Evolutionary conservation across 768 basidiomycete genomes (phyloP).

Genomic region (Mycena leptocephala): DNA sequence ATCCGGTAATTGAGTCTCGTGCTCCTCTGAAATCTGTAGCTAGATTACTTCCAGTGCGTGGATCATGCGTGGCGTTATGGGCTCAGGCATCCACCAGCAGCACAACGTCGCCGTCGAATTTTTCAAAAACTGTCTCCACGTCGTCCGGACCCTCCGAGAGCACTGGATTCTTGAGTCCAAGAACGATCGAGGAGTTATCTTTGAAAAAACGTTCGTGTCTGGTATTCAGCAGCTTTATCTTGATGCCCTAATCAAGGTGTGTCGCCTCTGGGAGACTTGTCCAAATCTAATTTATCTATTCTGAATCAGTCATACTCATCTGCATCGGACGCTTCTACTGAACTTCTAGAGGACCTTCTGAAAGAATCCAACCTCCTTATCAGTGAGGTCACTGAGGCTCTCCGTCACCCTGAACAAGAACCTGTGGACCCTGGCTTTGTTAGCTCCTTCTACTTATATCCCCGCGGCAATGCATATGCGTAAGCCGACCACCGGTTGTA

Average conservation of each 20-base stretch:
- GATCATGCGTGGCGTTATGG: constrained; percentile 36
- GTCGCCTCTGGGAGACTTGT: background rate
- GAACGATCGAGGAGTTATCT: constrained; percentile 22
- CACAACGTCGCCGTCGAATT: constrained; percentile 28
- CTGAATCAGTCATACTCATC: constrained; percentile 6
- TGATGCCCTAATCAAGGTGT: constrained; percentile 36
- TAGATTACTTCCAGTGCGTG: constrained; percentile 27
- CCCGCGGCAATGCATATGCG: constrained; percentile 33
- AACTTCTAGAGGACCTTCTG: constrained; percentile 17
- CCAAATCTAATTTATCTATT: too few relatives aligned
- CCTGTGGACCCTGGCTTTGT: constrained; percentile 19
- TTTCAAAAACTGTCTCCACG: constrained; percentile 13
- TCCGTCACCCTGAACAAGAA: background rate
- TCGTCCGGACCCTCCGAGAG: constrained; percentile 30
- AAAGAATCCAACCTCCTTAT: constrained; percentile 33
- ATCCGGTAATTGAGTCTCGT: constrained; percentile 31
- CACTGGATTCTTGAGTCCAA: constrained; percentile 23
- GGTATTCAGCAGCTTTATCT: constrained; percentile 33
- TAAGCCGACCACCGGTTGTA: constrained; percentile 1
- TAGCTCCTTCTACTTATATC: constrained; percentile 35
- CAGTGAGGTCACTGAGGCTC: constrained; percentile 21
- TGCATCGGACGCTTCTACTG: background rate
- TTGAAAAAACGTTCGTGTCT: constrained; percentile 34
- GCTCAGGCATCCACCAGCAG: background rate
- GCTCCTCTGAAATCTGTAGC: background rate